Percentiles rank a stretch among this genome's conserved stretches.
phyloP scores from a whole-genome alignment of 108 stramenopile genomes.

The Skeletonema potamos region DNA sequence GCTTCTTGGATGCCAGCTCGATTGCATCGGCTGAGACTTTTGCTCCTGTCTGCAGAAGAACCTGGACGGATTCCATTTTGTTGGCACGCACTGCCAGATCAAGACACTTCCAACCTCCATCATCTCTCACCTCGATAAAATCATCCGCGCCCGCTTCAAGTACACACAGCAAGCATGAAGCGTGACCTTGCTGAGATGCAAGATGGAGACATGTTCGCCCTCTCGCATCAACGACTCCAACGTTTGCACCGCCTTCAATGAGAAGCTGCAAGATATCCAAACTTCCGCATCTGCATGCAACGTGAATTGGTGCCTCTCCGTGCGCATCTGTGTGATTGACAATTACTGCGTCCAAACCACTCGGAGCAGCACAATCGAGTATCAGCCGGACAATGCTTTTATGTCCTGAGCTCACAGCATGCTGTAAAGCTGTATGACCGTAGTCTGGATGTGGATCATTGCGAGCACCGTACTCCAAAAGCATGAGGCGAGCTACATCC shows the following conservation, averaged over 20 bases:
- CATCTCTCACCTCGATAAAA: slow-evolving; percentile 43
- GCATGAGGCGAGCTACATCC: slow-evolving; percentile 48
- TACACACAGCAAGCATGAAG: slow-evolving; percentile 35
- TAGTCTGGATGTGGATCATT: slow-evolving; percentile 78
- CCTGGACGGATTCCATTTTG: slow-evolving; percentile 35
- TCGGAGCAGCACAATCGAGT: slow-evolving; percentile 53
- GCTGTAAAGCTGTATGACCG: slow-evolving; percentile 51
- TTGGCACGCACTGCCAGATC: slow-evolving; percentile 34
- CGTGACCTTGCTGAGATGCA: slow-evolving; percentile 47
- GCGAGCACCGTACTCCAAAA: slow-evolving; percentile 50
- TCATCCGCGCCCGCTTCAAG: slow-evolving; percentile 61
- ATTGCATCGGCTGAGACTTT: slow-evolving; percentile 29
- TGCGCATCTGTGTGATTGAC: slow-evolving; percentile 60
- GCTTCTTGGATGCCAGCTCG: slow-evolving; percentile 27
- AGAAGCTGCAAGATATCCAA: slow-evolving; percentile 45
- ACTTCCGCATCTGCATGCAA: slow-evolving; percentile 54
- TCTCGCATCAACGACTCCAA: slow-evolving; percentile 42
- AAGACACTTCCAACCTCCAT: slow-evolving; percentile 41
- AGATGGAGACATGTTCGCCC: slow-evolving; percentile 55
- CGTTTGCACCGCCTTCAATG: slow-evolving; percentile 56
- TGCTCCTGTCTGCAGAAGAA: slow-evolving; percentile 43
- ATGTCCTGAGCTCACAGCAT: slow-evolving; percentile 62
- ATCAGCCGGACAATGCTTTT: slow-evolving; percentile 46
- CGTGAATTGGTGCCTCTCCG: slow-evolving; percentile 65
- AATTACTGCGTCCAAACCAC: slow-evolving; percentile 49